A percentile compares a stretch with the other conserved stretches of the same genome.
Evolutionary conservation across 192 early-diverging fungal genomes (phyloP).

Genomic region (Podila clonocystis): DNA sequence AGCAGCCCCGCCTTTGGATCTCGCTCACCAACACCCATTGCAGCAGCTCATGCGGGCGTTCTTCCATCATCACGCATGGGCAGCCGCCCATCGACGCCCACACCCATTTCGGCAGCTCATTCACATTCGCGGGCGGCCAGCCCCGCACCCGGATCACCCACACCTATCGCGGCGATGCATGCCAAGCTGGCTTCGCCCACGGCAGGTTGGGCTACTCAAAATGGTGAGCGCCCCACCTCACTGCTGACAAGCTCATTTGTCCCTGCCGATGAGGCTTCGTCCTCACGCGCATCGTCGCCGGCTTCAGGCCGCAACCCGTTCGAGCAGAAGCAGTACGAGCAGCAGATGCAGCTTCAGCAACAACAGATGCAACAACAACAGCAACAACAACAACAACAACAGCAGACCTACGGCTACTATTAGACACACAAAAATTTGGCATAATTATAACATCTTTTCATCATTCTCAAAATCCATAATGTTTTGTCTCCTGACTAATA

Average conservation of each 20-base stretch:
- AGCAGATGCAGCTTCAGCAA: conserved; percentile 5
- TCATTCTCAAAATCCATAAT: not conserved
- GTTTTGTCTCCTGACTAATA: too few species aligned
- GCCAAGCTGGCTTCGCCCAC: not conserved
- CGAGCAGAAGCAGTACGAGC: not conserved
- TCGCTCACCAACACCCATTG: conserved; percentile 36
- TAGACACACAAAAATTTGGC: not conserved
- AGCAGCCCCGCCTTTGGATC: conserved; percentile 16
- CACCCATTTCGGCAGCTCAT: not conserved
- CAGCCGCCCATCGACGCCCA: not conserved
- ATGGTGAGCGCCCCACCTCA: conserved; percentile 21
- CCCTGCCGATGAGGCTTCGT: conserved; percentile 15
- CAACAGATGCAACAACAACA: conserved; percentile 9
- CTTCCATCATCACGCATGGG: not conserved
- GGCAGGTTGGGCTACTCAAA: too few species aligned
- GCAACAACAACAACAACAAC: conserved; percentile 10
- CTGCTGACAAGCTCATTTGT: conserved; percentile 36
- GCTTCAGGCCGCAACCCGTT: not conserved
- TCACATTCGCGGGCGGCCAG: not conserved
- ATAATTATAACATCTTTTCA: conserved; percentile 4
- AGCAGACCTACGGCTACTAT: conserved; percentile 7
- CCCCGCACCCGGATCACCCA: conserved; percentile 13
- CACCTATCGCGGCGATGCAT: conserved; percentile 30
- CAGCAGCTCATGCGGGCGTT: conserved; percentile 7
- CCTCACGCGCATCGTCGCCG: not conserved